These are phyloP conservation scores for Coleophoma crateriformis DNA, from an alignment of 2,329 filamentous ascomycete species.

Conservation along the genomic window DNA sequence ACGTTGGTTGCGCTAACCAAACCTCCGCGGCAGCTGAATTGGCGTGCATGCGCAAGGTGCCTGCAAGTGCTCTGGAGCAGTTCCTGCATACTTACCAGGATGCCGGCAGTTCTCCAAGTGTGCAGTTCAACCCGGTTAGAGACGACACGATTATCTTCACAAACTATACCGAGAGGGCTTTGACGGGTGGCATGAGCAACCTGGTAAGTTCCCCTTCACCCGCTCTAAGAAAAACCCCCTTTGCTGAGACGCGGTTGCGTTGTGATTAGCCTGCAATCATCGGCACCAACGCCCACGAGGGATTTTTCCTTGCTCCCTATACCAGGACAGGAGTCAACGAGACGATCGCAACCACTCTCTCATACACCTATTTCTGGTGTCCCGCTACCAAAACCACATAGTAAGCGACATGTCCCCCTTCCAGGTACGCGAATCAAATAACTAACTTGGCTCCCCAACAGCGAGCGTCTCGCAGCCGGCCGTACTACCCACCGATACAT, in stretches of 20 bases:
- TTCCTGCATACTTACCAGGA: not conserved
- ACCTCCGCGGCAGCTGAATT: not conserved
- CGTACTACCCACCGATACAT: not conserved
- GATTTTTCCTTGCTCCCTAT: conserved; percentile 1
- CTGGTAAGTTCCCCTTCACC: not conserved
- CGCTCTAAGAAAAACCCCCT: not conserved
- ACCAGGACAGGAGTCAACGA: not conserved
- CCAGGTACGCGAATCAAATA: not conserved
- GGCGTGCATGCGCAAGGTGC: not conserved
- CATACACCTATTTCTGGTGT: not conserved
- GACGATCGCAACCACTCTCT: not conserved
- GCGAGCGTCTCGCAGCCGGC: not conserved
- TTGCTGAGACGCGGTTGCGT: not conserved
- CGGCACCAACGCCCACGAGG: conserved; percentile 13
- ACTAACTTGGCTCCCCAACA: not conserved
- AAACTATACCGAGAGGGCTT: not conserved
- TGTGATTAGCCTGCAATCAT: conserved; percentile 10
- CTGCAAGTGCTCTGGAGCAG: not conserved
- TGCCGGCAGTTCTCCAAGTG: not conserved
- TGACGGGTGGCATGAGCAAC: not conserved
- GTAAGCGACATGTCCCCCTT: not conserved
- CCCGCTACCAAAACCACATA: not conserved
- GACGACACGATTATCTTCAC: not conserved
- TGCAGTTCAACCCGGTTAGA: not conserved
- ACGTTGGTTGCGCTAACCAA: conserved; percentile 1